Conservation (phyloP, 495 filamentous ascomycete species). For the Neurospora africana region DNA sequence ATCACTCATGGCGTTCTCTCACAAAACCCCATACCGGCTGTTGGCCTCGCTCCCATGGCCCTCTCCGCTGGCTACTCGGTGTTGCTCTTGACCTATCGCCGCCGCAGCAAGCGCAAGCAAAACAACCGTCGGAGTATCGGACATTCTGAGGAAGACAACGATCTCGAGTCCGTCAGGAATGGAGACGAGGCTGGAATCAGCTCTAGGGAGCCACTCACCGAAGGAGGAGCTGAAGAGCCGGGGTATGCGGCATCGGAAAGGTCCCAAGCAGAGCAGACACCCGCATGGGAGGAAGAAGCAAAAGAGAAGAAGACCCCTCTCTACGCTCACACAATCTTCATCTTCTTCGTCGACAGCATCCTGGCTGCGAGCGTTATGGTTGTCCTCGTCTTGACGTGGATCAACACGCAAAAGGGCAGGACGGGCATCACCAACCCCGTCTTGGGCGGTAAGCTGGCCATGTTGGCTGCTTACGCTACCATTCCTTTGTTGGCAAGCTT, state of each 20-base stretch:
- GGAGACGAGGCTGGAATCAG: constrained; percentile 1
- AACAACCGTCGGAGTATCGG: neutral
- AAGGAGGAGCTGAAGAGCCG: neutral
- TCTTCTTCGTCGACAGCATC: constrained; percentile 26
- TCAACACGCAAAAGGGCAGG: constrained; percentile 5
- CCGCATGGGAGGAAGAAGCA: constrained; percentile 1
- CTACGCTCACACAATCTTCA: constrained; percentile 24
- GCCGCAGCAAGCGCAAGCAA: neutral
- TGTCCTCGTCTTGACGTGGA: constrained; percentile 31
- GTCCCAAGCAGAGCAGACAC: neutral
- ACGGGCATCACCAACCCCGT: constrained; percentile 5
- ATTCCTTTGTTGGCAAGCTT: constrained; percentile 31
- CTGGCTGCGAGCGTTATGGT: constrained; percentile 27
- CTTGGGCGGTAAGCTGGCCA: constrained; percentile 18
- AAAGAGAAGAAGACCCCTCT: constrained; percentile 1
- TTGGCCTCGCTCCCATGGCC: constrained; percentile 30
- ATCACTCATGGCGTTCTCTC: constrained; percentile 32
- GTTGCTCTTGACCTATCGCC: constrained; percentile 16
- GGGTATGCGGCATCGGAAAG: constrained; percentile 1
- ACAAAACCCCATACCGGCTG: constrained; percentile 22
- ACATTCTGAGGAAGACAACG: constrained; percentile 3
- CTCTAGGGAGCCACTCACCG: neutral
- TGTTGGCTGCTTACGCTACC: constrained; percentile 32
- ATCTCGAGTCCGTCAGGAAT: neutral
- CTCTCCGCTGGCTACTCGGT: constrained; percentile 22